Evolutionary conservation across 345 rosid genomes (phyloP), one percentile per base, ranked within the genome.

Genomic region (Syzygium jambos): DNA sequence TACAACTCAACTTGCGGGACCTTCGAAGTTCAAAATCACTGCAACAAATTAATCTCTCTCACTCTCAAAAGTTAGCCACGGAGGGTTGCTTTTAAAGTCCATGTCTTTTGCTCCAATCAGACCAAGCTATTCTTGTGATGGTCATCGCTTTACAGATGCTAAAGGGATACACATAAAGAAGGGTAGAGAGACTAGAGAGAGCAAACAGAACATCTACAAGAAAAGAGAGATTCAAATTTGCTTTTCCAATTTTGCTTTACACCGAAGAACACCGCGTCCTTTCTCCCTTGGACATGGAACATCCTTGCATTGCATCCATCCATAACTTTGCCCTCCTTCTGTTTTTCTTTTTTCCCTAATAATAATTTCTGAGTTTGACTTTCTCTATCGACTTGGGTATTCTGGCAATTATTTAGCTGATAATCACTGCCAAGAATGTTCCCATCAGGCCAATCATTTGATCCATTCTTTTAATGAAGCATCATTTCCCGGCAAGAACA

Each of bases 391-490:
- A 9, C 82, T 73, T 38, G 49, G 25, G 80, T 73, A 34, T 38
- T 21, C 49, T 38, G 49, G 49, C 82, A 38, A 73, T 41, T 73
- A 73, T 19, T 73, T 73, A 5, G 82, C 84, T 54, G 29, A 86
- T 49, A 16, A 77, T 73, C 63, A 23, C 43, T 52, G 59, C 54
- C 14, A 27, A 12, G 85, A 46, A 87, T 87, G 88, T 87, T 87
- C 49, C 73, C 83, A 34, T 51, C 83, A 87, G 49, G 85, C 88
- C 85, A 52, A 87, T 87, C 88, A 87, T 87, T 87, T 57, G 86
- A 54, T 52, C 43, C 56, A 27, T 49, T 51, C 65, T 41, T 21
- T 51, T 46, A 54, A 73, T 77, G 85, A 53, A 46, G 88, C 85
- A 87, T 87, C 46, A 78, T 54, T 43, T 21, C 41, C 77, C 82